Base-by-base conservation (phyloP, 2,329 filamentous ascomycete species). In the Pyrenophora graminea region DNA sequence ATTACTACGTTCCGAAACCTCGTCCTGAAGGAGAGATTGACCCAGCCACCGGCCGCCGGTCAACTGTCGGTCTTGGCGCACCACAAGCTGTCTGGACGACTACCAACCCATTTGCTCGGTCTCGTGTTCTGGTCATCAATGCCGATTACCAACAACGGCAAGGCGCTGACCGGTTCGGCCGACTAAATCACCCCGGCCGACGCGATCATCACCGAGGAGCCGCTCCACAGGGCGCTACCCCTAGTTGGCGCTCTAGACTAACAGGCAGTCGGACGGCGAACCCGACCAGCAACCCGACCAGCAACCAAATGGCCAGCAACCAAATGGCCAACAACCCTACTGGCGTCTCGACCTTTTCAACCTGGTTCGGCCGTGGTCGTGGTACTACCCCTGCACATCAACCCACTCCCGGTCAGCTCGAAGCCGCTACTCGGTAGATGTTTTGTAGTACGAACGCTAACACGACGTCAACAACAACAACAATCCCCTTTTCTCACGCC, bases 1-100 rank as follows among this genome's bases (percentile, higher is more conserved):
- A 99, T 70, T 99, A 97, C 74, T 97, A 96, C 73, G 87, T 91
- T 2, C 93, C 94, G 0, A 97, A 97, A 76, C 90, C 91, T 43
- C 88, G 91, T 13, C 80, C 89, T 3, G 84, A 86, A 55, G 79
- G 76, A 7, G 78, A 80, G 44, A 51, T 60, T 37, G 72, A 64
- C 30, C 46, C 64, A 3, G 39, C 56, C 7, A 56, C 62, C n/a
- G 59, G 62, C 40, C 71, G 69, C 38, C 69, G 69, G 18, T 50
- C 65, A n/a, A 59, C 53, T 27, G 56, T 62, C 27, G 63, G 68
- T 21, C 59, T 72, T 17, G 51, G 68, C 31, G 68, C 68, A 8
- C 70, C 69, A 27, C 66, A 65, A 33, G 61, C 70, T 6, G 61
- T 65, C 15, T 73, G 71, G 71, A 65, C 61, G 8, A 59, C 53